Base-by-base conservation (phyloP, 2,329 filamentous ascomycete genomes). In the Xylariaceae sp. region DNA sequence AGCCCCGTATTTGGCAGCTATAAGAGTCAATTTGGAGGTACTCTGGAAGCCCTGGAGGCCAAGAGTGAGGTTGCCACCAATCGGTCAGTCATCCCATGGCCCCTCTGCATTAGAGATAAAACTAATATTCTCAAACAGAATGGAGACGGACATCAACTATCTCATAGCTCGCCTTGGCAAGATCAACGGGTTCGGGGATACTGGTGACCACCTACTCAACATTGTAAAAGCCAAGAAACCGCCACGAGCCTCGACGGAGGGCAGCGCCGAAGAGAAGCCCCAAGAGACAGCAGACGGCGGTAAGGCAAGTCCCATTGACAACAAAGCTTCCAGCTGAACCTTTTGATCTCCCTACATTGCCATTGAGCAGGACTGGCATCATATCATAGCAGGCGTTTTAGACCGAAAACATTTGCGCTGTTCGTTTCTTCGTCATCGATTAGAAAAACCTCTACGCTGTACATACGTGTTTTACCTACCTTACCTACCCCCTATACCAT, bases 1-100 rank as follows among this genome's bases (percentile, higher is more conserved):
- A 77, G 81, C 17, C 88, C 90, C 0, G 91, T 97, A 1, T 95
- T 95, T 73, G 79, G 82, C 44, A 90, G 84, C 71, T 96, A 96
- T 73, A 86, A 85, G 68, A 87, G 89, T 58, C 89, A 93, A 69
- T 87, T 94, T 72, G 86, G 88, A 15, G 83, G 82, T 64, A 88
- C 88, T 9, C 87, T 94, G 66, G 76, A 80, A 49, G 85, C 85
- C 47, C 82, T 87, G 18, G 77, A 80, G 34, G 79, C 91, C 18
- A 84, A 82, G 73, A 90, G 85, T 5, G 81, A 85, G 64, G 76
- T 77, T 55, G 91, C 89, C 3, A 86, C 88, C 67, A 81, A 87
- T 68, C 88, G 88, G 89, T 92, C 78, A 70, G 84, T 74, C 17
- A 17, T 42, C 9, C 9, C 10, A 52, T 45, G 3, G 15, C 8